Conservation (phyloP, 768 basidiomycete genomes). For the Boletellus ananas region DNA sequence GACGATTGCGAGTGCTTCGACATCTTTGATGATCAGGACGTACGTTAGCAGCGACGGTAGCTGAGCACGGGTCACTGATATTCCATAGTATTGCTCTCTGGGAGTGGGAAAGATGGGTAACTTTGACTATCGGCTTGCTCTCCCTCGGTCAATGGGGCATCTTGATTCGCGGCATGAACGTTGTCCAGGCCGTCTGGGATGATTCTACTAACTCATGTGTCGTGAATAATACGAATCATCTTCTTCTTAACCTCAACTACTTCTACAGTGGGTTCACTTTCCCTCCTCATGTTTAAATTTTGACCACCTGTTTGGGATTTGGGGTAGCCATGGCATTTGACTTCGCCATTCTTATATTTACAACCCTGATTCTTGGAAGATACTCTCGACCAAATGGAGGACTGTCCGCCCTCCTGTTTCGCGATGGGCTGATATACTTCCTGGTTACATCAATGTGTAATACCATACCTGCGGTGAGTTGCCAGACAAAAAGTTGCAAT, state of each 20-base stretch:
- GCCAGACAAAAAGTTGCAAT: not conserved
- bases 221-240: slow-evolving; percentile 50
- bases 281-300: not conserved
- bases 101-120: slow-evolving; percentile 53
- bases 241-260: slow-evolving; percentile 59
- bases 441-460: slow-evolving; percentile 62
- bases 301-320: not conserved
- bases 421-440: slow-evolving; percentile 72
- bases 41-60: slow-evolving; percentile 21
- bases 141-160: slow-evolving; percentile 64
- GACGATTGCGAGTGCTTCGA: slow-evolving; percentile 32
- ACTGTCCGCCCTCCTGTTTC: slow-evolving; percentile 67
- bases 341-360: slow-evolving; percentile 54
- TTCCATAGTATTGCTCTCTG: slow-evolving; percentile 60
- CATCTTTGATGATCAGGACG: slow-evolving; percentile 70
- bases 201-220: slow-evolving; percentile 39
- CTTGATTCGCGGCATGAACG: slow-evolving; percentile 64
- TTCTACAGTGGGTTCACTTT: slow-evolving; percentile 57
- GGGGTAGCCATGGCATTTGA: slow-evolving; percentile 65
- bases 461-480: slow-evolving; percentile 59
- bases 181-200: slow-evolving; percentile 57
- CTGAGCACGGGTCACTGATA: slow-evolving; percentile 20
- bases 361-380: slow-evolving; percentile 48
- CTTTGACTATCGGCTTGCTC: slow-evolving; percentile 48
- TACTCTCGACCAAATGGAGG: slow-evolving; percentile 44